Percentiles rank a stretch among this genome's conserved stretches.
Evolutionary conservation across 495 filamentous ascomycete species (phyloP).

Genomic region (Aspergillus cristatus): DNA sequence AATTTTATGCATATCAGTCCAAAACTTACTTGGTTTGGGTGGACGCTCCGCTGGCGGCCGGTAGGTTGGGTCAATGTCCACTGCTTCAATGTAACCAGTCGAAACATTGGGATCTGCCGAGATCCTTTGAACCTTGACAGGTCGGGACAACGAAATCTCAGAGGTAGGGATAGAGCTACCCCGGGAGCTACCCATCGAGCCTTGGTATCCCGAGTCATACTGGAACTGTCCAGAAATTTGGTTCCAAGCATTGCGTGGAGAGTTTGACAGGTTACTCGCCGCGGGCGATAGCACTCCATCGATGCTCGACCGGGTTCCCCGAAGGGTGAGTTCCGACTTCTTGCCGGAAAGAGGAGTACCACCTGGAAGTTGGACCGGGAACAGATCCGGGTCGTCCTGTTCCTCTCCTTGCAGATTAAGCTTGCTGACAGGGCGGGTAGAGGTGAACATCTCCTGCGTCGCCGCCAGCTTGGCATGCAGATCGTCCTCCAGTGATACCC

Average conservation of each 20-base stretch:
- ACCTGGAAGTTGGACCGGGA: constrained; percentile 66
- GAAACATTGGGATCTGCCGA: constrained; percentile 38
- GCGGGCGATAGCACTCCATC: constrained; percentile 56
- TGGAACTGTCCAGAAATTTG: constrained; percentile 4
- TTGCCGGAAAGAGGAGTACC: constrained; percentile 45
- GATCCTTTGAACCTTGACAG: constrained; percentile 40
- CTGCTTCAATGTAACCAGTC: constrained; percentile 80
- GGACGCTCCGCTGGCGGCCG: constrained; percentile 65
- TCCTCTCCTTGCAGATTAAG: constrained; percentile 77
- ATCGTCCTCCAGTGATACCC: constrained; percentile 74
- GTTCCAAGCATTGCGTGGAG: constrained; percentile 17
- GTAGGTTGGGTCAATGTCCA: constrained; percentile 81
- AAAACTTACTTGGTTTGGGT: constrained; percentile 55
- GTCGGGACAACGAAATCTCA: constrained; percentile 3
- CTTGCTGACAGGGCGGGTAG: constrained; percentile 75
- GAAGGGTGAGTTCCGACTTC: constrained; percentile 45
- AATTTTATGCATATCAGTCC: background rate
- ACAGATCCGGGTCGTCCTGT: constrained; percentile 78
- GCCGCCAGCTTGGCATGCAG: constrained; percentile 73
- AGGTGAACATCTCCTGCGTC: constrained; percentile 94
- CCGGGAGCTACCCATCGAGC: constrained; percentile 7
- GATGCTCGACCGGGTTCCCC: constrained; percentile 49
- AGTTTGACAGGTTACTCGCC: constrained; percentile 41
- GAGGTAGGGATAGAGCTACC: constrained; percentile 11
- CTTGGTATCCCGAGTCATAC: constrained; percentile 18